Evolutionary conservation across 2,329 filamentous ascomycete species (phyloP).

Genomic region (Fusarium xyrophilum): DNA sequence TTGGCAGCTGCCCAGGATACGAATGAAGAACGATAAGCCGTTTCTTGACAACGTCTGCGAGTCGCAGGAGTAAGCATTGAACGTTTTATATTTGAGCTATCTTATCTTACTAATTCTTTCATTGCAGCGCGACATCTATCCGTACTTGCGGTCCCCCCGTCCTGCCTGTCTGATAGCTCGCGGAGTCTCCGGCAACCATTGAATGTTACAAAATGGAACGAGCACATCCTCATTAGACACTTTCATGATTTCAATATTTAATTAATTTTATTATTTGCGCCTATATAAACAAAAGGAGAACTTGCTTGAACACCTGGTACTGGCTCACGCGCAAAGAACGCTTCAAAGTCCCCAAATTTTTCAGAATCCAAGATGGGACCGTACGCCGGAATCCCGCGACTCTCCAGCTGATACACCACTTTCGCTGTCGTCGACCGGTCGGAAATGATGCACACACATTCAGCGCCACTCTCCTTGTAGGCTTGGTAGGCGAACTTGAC

Average conservation of each 20-base stretch:
- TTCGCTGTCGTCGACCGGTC: conserved; percentile 67
- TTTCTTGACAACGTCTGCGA: not conserved
- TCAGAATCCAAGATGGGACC: conserved; percentile 69
- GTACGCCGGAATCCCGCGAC: conserved; percentile 66
- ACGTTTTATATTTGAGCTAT: fast-evolving
- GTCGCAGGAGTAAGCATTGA: fast-evolving
- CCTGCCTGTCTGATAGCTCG: not conserved
- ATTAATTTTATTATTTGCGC: not conserved
- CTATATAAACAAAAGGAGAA: not conserved
- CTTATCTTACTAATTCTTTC: not conserved
- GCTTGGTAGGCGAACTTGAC: conserved; percentile 53
- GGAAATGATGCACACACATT: conserved; percentile 72
- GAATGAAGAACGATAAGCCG: not conserved
- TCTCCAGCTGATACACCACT: conserved; percentile 69
- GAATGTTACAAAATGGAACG: no score
- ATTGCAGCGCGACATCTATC: not conserved
- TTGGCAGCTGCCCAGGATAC: no score
- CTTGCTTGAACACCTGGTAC: not conserved
- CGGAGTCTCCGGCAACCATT: not conserved
- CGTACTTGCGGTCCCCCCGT: not conserved
- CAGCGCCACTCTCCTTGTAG: conserved; percentile 58
- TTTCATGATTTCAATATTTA: no score
- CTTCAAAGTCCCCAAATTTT: not conserved
- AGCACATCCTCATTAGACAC: fast-evolving
- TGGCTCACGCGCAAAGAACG: not conserved